Evolutionary conservation across 768 basidiomycete species (phyloP).

Genomic region (Tricholomella constricta): DNA sequence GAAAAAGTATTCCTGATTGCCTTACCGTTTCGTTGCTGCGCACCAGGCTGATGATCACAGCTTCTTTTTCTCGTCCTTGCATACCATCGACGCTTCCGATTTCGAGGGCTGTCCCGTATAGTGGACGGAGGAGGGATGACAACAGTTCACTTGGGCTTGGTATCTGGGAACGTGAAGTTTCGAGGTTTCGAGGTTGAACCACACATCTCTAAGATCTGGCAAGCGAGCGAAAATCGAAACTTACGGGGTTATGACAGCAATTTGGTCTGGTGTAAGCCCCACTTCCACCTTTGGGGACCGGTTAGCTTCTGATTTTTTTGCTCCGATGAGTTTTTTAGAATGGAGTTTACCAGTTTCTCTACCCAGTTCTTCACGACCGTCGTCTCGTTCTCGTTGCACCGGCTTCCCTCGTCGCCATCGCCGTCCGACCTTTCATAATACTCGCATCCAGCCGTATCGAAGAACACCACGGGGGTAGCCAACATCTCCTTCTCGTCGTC

Average conservation of each 20-base stretch:
- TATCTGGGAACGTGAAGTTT: no score
- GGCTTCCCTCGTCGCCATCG: conserved; percentile 85
- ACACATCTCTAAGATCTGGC: no score
- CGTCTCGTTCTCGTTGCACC: conserved; percentile 94
- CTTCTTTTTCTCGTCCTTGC: conserved; percentile 97
- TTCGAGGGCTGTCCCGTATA: conserved; percentile 71
- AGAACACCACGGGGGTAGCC: conserved; percentile 82
- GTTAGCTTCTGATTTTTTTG: not conserved
- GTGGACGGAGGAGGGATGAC: conserved; percentile 70
- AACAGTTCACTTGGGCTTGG: conserved; percentile 91
- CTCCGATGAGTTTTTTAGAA: not conserved
- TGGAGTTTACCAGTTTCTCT: conserved; percentile 60
- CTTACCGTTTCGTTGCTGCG: conserved; percentile 83
- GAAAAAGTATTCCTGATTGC: not conserved
- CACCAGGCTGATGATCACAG: conserved; percentile 89
- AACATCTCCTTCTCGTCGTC: conserved; percentile 76
- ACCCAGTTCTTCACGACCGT: conserved; percentile 84
- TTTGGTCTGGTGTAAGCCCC: conserved; percentile 68
- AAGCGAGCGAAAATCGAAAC: conserved; percentile 18
- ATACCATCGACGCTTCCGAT: conserved; percentile 96
- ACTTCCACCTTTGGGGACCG: conserved; percentile 47
- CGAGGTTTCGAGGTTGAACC: no score
- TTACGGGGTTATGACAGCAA: conserved; percentile 87
- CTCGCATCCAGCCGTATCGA: conserved; percentile 93
- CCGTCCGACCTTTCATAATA: conserved; percentile 85